phyloP scores from a whole-genome alignment of 2,329 filamentous ascomycete genomes.

The Cercospora canescens region DNA sequence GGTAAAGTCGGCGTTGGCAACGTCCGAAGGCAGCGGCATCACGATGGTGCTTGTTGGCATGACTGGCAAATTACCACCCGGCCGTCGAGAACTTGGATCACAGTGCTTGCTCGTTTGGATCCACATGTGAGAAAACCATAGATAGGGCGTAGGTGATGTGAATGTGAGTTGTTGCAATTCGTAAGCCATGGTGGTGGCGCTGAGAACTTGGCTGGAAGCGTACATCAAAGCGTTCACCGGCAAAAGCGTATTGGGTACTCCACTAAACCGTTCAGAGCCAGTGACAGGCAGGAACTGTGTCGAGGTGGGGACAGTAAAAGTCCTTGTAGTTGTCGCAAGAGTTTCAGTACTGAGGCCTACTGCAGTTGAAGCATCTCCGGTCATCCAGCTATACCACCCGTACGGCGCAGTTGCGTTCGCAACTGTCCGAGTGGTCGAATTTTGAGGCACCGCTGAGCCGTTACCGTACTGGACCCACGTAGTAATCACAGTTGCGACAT shows the following conservation, averaged over 20 bases:
- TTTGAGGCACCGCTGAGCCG: constrained; percentile 1
- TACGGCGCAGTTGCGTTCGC: constrained; percentile 1
- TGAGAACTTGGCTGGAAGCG: neutral
- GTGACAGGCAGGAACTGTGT: neutral
- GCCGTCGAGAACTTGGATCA: neutral
- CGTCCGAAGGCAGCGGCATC: neutral
- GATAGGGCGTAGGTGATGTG: neutral
- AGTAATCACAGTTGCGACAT: constrained; percentile 1
- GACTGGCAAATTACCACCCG: neutral
- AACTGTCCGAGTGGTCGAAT: neutral
- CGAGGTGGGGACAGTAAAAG: neutral
- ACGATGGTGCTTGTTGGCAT: constrained; percentile 5
- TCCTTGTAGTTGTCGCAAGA: neutral
- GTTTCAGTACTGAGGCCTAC: neutral
- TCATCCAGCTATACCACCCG: constrained; percentile 7
- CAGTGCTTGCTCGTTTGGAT: constrained; percentile 1
- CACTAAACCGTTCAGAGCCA: neutral
- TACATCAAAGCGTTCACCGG: constrained; percentile 3
- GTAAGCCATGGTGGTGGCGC: constrained; percentile 4
- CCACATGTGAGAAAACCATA: constrained; percentile 3
- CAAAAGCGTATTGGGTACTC: neutral
- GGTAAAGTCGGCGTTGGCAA: constrained; percentile 1
- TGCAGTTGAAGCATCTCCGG: neutral
- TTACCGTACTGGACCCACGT: constrained; percentile 6
- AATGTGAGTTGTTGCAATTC: constrained; percentile 2